Percentiles rank a stretch among this genome's conserved stretches.
Conservation (phyloP, 1,139 yeast species). For the Blastobotrys arbuscula region DNA sequence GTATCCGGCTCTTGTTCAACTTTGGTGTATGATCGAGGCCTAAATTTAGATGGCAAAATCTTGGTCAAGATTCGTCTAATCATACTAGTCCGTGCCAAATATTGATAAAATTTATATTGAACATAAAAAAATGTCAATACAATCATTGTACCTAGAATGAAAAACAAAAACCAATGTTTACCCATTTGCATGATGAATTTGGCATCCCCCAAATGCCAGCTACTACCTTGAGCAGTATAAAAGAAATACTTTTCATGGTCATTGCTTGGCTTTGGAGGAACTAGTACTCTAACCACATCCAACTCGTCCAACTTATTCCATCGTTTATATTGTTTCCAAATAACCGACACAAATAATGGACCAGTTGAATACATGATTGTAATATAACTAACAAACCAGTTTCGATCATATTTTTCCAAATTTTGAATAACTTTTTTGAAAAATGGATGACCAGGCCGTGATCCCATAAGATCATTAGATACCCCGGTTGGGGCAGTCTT, state of each 20-base stretch:
- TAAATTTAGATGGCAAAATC: neutral
- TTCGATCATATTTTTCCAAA: slow-evolving; percentile 46
- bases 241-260: slow-evolving; percentile 51
- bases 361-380: slow-evolving; percentile 95
- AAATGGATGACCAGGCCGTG: slow-evolving; percentile 82
- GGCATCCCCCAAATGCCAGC: slow-evolving; percentile 89
- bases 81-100: slow-evolving; percentile 1
- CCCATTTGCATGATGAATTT: slow-evolving; percentile 63
- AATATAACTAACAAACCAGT: slow-evolving; percentile 60
- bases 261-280: slow-evolving; percentile 59
- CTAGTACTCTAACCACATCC: slow-evolving; percentile 39
- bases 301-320: slow-evolving; percentile 37
- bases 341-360: slow-evolving; percentile 76
- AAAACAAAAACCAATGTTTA: slow-evolving; percentile 62
- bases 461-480: slow-evolving; percentile 90
- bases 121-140: slow-evolving; percentile 51
- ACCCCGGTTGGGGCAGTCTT: slow-evolving; percentile 89
- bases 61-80: slow-evolving; percentile 7
- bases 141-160: slow-evolving; percentile 56
- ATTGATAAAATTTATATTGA: slow-evolving; percentile 45
- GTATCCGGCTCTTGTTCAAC: neutral
- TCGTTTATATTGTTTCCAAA: slow-evolving; percentile 83
- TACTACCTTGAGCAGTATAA: slow-evolving; percentile 68
- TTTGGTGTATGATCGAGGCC: neutral
- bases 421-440: slow-evolving; percentile 64